Base-by-base conservation (phyloP, 192 early-diverging fungal genomes). In the Backusella circina region DNA sequence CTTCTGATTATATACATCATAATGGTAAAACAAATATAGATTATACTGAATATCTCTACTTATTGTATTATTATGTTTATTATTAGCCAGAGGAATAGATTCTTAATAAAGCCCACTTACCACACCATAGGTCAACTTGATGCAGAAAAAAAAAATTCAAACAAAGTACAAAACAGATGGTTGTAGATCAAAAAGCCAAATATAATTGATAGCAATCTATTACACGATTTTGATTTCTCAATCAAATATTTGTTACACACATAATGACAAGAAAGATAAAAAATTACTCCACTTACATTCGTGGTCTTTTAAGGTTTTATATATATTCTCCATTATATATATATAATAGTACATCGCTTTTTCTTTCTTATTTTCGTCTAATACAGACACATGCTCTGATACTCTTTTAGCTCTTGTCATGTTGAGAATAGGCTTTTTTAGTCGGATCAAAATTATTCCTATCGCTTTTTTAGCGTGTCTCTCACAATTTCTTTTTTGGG, bases 191-290 rank as follows among this genome's bases (percentile, higher is more conserved):
- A 61, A 61, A 61, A 61, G 21, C 54, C 26, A 61, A 23, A 5
- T 23, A 12, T 3, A 15, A 28, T 28, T 28, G 54, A 61, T 61
- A 61, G 23, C 23, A 28, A 61, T 61, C 26, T 61, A 61, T 61
- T 61, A 61, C 54, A 61, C 54, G 54, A 61, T 61, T 61, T 61
- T 61, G 23, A 61, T 61, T 61, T 61, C 51, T 61, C 54, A 61
- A 61, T 61, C 54, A 61, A 61, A 61, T 26, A 61, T 10, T 10
- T 28, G 54, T 61, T 26, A 61, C 54, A 61, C 54, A 23, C 10
- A 26, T 6, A 47, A n/a, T 47, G 44, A 47, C 44, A 47, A 47
- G 44, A 47, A 47, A 47, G 44, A 47, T 47, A 47, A 5, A 47
- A n/a, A 15, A n/a, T n/a, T 21, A 47, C 44, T 18, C 44, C 44